These are phyloP conservation scores for Odontarrhena argentea DNA, from an alignment of 345 rosid species.

Conservation along the genomic window DNA sequence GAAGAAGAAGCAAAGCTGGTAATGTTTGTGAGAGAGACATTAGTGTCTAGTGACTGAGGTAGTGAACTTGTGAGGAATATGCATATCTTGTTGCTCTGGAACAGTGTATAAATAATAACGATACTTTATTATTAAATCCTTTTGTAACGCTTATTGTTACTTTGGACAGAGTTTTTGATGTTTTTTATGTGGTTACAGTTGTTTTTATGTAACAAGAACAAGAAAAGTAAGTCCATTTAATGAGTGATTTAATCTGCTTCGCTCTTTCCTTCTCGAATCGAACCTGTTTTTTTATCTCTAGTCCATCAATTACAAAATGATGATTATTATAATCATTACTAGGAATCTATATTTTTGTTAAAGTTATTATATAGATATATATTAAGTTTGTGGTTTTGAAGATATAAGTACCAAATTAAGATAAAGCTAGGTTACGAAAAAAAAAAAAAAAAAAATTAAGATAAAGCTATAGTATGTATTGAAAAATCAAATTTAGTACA, in stretches of 20 bases:
- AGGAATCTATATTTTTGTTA: not conserved
- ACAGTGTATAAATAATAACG: not conserved
- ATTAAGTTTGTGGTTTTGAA: not conserved
- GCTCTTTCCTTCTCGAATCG: slow-evolving; percentile 19
- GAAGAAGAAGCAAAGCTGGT: slow-evolving; percentile 1
- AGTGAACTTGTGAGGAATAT: not conserved
- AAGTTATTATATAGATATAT: not conserved
- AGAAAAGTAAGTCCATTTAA: slow-evolving; percentile 30
- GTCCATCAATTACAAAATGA: slow-evolving; percentile 14
- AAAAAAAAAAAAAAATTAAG: too few relatives aligned
- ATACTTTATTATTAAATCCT: not conserved
- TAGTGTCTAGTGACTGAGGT: too few relatives aligned
- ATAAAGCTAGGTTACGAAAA: too few relatives aligned
- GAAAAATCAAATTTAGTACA: too few relatives aligned
- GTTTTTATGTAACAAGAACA: slow-evolving; percentile 19
- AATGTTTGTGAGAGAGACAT: slow-evolving; percentile 25
- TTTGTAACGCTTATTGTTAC: slow-evolving; percentile 33
- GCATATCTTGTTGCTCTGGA: slow-evolving; percentile 14
- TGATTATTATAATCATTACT: not conserved
- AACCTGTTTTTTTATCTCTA: slow-evolving; percentile 31
- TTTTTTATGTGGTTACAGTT: slow-evolving; percentile 17
- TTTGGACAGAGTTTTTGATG: slow-evolving; percentile 19
- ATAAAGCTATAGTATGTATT: too few relatives aligned
- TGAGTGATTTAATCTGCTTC: slow-evolving; percentile 22
- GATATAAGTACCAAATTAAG: not conserved